Conservation (phyloP, 2,329 filamentous ascomycete species). For the Neofusicoccum cordaticola region DNA sequence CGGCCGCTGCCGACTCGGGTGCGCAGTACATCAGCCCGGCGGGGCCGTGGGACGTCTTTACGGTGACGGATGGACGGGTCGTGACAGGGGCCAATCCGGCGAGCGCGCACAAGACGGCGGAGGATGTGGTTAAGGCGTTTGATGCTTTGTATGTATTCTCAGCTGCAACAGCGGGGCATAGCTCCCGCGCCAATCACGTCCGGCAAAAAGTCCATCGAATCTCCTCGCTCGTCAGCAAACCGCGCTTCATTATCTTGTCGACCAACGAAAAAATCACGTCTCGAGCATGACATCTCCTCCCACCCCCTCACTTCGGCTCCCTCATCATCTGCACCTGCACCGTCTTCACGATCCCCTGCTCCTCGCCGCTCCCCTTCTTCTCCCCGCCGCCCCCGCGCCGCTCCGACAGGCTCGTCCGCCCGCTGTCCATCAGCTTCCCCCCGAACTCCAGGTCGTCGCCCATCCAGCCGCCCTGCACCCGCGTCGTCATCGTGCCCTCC, state of each 20-base stretch:
- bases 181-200: too few relatives aligned
- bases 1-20: constrained; percentile 27
- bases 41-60: constrained; percentile 31
- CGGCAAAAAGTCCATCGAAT: too few relatives aligned
- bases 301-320: neutral
- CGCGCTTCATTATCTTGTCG: too few relatives aligned
- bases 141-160: neutral
- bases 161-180: too few relatives aligned
- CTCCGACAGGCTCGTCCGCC: neutral
- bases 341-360: constrained; percentile 2
- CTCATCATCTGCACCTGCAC: constrained; percentile 10
- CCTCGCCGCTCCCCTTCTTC: neutral
- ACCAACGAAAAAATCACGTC: too few relatives aligned
- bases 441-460: neutral
- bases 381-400: neutral
- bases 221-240: too few relatives aligned
- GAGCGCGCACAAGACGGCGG: constrained; percentile 34
- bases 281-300: too few relatives aligned
- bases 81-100: constrained; percentile 38
- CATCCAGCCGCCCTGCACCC: neutral
- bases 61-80: constrained; percentile 33
- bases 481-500: neutral
- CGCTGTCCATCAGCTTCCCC: neutral
- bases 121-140: constrained; percentile 30
- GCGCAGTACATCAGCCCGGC: constrained; percentile 29